Evolutionary conservation across 345 rosid species (phyloP).

Genomic region (Linum tenue): DNA sequence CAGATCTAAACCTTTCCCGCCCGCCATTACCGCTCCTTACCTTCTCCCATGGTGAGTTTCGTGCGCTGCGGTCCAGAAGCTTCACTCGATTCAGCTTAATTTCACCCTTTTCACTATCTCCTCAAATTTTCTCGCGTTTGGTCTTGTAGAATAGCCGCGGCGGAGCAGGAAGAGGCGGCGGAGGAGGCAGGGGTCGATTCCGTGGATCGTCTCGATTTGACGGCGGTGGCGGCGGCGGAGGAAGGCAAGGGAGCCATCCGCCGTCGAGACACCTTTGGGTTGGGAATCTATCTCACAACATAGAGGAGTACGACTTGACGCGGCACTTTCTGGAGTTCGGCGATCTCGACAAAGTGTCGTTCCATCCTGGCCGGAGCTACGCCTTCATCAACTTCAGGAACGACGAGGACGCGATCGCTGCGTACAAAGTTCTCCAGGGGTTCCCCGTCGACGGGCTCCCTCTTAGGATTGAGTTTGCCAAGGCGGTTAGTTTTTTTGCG

Average conservation of each 20-base stretch:
- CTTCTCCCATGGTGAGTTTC: background rate
- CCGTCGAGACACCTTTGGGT: constrained; percentile 95
- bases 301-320: constrained; percentile 45
- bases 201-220: constrained; percentile 30
- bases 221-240: constrained; percentile 13
- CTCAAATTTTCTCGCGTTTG: background rate
- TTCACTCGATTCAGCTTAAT: background rate
- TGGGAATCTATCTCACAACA: constrained; percentile 66
- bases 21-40: background rate
- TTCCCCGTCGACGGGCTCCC: constrained; percentile 66
- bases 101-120: background rate
- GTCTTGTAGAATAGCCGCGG: constrained; percentile 16
- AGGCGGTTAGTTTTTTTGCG: constrained; percentile 76
- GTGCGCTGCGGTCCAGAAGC: background rate
- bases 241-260: constrained; percentile 36
- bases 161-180: constrained; percentile 36
- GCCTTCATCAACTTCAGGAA: constrained; percentile 57
- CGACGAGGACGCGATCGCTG: constrained; percentile 68
- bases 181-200: constrained; percentile 40
- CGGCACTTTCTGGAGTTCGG: constrained; percentile 50
- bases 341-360: constrained; percentile 72
- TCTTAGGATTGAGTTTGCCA: constrained; percentile 88
- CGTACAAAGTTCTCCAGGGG: constrained; percentile 67
- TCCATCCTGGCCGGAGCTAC: constrained; percentile 75
- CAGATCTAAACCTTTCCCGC: background rate